Percentiles rank a stretch among this genome's conserved stretches.
Conservation (phyloP, 306 rosid species). For the Trifolium fragiferum region DNA sequence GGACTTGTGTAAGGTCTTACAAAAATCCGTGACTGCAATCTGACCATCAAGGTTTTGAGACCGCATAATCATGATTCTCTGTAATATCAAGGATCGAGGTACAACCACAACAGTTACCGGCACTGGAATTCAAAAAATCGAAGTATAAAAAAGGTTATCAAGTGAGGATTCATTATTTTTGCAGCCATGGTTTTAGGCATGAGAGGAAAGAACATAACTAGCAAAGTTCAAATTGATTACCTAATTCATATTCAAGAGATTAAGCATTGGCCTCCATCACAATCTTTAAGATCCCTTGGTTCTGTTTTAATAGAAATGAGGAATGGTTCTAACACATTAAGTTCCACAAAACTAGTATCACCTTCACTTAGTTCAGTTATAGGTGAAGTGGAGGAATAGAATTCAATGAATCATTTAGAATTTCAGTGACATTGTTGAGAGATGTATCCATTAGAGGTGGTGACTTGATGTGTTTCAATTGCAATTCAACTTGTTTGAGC, state of each 20-base stretch:
- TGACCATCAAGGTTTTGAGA: too few relatives aligned
- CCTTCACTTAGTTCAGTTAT: conserved; percentile 70
- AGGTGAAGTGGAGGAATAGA: conserved; percentile 87
- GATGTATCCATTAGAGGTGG: conserved; percentile 68
- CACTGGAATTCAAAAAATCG: conserved; percentile 24
- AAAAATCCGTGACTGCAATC: not conserved
- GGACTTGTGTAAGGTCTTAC: too few relatives aligned
- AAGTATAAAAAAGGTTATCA: conserved; percentile 31
- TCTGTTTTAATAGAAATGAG: conserved; percentile 87
- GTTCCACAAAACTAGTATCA: conserved; percentile 69
- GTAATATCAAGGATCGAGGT: not conserved
- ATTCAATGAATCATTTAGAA: conserved; percentile 73
- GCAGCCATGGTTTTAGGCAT: conserved; percentile 66
- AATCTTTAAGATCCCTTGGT: conserved; percentile 69
- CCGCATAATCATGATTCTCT: not conserved
- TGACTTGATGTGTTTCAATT: conserved; percentile 63
- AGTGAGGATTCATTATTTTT: conserved; percentile 27
- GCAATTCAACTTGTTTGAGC: conserved; percentile 80
- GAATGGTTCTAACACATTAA: conserved; percentile 68
- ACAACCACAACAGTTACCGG: not conserved
- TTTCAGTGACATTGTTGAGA: conserved; percentile 65
- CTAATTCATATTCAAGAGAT: conserved; percentile 75
- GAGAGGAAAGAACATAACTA: conserved; percentile 68
- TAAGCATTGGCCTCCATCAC: conserved; percentile 98
- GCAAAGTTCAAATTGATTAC: conserved; percentile 63